Conservation (phyloP, 768 basidiomycete species). For the Cantharellus anzutake region DNA sequence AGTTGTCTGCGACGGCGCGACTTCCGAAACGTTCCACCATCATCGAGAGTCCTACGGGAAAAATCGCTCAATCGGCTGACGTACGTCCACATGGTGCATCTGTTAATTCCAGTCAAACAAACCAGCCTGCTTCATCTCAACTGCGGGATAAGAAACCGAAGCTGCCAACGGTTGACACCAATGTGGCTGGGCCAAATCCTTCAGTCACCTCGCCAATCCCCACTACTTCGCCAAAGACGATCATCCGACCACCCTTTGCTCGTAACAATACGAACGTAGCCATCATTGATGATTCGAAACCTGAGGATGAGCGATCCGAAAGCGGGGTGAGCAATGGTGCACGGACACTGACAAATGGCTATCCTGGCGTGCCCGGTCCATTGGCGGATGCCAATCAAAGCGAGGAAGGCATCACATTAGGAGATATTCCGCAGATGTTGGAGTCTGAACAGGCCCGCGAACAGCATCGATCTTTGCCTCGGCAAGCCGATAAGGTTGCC, state of each 20-base stretch:
- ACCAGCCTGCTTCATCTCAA: conserved; percentile 12
- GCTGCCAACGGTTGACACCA: not conserved
- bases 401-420: conserved; percentile 79
- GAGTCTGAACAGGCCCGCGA: conserved; percentile 82
- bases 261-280: conserved; percentile 72
- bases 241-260: conserved; percentile 46
- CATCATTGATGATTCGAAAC: conserved; percentile 53
- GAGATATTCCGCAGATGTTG: conserved; percentile 85
- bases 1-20: conserved; percentile 82
- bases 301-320: conserved; percentile 2
- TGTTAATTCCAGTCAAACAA: conserved; percentile 10
- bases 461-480: conserved; percentile 65
- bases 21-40: conserved; percentile 88
- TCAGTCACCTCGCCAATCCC: conserved; percentile 16
- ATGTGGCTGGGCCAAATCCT: not conserved
- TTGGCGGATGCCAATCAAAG: conserved; percentile 11
- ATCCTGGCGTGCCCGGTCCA: not conserved
- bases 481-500: conserved; percentile 59
- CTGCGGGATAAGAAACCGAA: not conserved
- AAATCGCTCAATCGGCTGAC: conserved; percentile 60
- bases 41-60: conserved; percentile 84
- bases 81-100: conserved; percentile 18
- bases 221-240: conserved; percentile 4
- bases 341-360: not conserved
- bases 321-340: not conserved